Base-by-base conservation (phyloP, 768 basidiomycete genomes). In the Neoboletus brunneissimus region DNA sequence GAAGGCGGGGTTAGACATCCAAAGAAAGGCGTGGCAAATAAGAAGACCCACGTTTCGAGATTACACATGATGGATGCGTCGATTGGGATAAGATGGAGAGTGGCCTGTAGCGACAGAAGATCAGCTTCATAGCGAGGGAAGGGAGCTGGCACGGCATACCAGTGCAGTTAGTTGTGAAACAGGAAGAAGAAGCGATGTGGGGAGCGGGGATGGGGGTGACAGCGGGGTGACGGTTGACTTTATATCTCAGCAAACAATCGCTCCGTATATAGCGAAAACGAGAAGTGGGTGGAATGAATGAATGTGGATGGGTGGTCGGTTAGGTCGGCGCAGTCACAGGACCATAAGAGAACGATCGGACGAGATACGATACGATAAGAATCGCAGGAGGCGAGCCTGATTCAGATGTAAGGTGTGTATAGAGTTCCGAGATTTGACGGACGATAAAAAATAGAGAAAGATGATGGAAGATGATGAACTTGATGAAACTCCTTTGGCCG, bases 1-100 rank as follows among this genome's bases (percentile, higher is more conserved):
- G 45, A 62, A 59, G 58, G 54, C 55, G 70, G 60, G 64, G 66
- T 73, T 49, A 71, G 65, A 41, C 44, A 59, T 40, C 55, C 53
- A 46, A 67, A 53, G 60, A 53, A 57, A 18, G 58, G 34, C 27
- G 57, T 35, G 57, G 57, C 56, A 44, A 65, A 53, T 57, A 48
- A 54, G 48, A 49, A 58, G 69, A 77, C 56, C 20, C 57, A 84
- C 81, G 84, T 84, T 65, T 79, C 76, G 42, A 81, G 77, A 61
- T 79, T 80, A 72, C 83, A 84, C 82, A 84, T 84, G 59, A 51
- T 40, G 61, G 48, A 52, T 58, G 61, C 51, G 57, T 43, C 31
- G 56, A 53, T 31, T 41, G 44, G 32, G 45, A 51, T 53, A 37
- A 45, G 58, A 50, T 32, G 62, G 51, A 22, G 37, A 43, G 42